A percentile compares a stretch with the other conserved stretches of the same genome.
Evolutionary conservation across 2,329 filamentous ascomycete species (phyloP).

Genomic region (Cryoendolithus antarcticus): DNA sequence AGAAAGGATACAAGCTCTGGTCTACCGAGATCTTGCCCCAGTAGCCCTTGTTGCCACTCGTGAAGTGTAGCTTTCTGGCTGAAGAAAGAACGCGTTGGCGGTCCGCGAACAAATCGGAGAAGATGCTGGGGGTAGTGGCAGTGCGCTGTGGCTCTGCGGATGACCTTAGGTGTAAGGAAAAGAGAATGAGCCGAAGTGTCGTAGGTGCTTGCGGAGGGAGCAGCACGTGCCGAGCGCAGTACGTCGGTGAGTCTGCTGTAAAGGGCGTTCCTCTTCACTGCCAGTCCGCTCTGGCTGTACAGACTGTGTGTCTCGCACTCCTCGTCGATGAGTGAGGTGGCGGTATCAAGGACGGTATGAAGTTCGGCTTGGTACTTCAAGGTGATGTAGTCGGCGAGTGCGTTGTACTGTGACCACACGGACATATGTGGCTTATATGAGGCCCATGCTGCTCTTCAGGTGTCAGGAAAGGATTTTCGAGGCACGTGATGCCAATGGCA

Average conservation of each 20-base stretch:
- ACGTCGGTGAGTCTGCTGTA: not conserved
- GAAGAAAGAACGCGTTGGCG: not conserved
- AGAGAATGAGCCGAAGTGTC: not conserved
- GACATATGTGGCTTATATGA: not conserved
- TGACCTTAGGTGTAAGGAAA: not conserved
- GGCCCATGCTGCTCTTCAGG: too few relatives aligned
- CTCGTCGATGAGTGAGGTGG: not conserved
- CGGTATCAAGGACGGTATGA: not conserved
- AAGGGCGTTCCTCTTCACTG: not conserved
- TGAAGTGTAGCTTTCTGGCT: not conserved
- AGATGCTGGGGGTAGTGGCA: not conserved
- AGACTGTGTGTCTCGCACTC: not conserved
- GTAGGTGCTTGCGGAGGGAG: not conserved
- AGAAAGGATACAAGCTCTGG: not conserved
- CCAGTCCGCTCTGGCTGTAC: not conserved
- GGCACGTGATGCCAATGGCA: too few relatives aligned
- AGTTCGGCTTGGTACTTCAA: not conserved
- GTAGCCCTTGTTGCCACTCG: not conserved
- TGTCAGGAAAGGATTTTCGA: too few relatives aligned
- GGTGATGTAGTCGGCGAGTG: conserved; percentile 1
- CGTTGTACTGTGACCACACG: conserved; percentile 1
- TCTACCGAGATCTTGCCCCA: not conserved
- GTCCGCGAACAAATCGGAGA: not conserved
- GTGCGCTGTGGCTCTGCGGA: not conserved
- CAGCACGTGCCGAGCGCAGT: not conserved